Base-by-base conservation (phyloP, 768 basidiomycete species). In the Naganishia antarctica region DNA sequence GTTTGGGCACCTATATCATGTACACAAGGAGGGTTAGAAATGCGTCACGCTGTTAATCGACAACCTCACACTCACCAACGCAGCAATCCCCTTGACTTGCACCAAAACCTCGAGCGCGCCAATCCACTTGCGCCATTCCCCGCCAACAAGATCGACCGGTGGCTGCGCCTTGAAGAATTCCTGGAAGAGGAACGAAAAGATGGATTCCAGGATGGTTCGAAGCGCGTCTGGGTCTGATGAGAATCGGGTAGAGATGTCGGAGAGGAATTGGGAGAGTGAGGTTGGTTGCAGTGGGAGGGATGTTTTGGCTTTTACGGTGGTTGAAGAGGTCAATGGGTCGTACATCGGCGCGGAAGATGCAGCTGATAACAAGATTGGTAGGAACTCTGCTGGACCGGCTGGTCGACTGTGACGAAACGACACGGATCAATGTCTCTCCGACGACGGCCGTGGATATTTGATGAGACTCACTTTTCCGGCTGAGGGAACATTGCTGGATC, bases 401-500 rank as follows among this genome's bases (percentile, higher is more conserved):
- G 80, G 80, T 72, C 87, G 87, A 8, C 89, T 90, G 61, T 31
- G 16, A 5, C 4, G 12, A 21, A 34, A 34, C 6, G 37, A 28
- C 11, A 47, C 26, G 4, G 28, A 11, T 15, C 28, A 34, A n/a
- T n/a, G n/a, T n/a, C n/a, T n/a, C n/a, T n/a, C n/a, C n/a, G n/a
- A n/a, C n/a, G n/a, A n/a, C n/a, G n/a, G n/a, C n/a, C n/a, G n/a
- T n/a, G n/a, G n/a, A n/a, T n/a, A n/a, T n/a, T n/a, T n/a, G n/a
- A n/a, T n/a, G 53, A 15, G 7, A 80, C 83, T 65, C 76, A 89
- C 91, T 84, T 83, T 60, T 78, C 61, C 11, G 92, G 93, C 69
- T 96, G 90, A 50, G 91, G 89, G 69, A 99, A 98, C 87, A 97
- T 93, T 41, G 86, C 86, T 1, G 93, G 89, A 65, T 93, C 92